A percentile compares a stretch with the other conserved stretches of the same genome.
Evolutionary conservation across 306 rosid genomes (phyloP).

Genomic region (Hylodesmum podocarpum): DNA sequence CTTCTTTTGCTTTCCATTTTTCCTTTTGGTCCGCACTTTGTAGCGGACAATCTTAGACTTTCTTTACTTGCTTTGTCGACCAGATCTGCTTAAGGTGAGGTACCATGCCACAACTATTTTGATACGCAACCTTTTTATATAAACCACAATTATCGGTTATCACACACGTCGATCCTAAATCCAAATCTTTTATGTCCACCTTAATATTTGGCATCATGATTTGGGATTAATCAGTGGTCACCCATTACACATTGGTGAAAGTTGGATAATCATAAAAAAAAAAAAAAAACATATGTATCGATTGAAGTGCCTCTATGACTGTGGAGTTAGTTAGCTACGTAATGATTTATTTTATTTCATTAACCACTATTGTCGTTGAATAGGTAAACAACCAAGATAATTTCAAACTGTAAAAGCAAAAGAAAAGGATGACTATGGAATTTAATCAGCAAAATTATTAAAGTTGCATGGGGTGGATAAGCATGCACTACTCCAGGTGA

Average conservation of each 20-base stretch:
- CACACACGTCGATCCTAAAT: background rate
- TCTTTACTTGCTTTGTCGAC: background rate
- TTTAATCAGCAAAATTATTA: background rate
- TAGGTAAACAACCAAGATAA: background rate
- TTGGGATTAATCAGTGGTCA: background rate
- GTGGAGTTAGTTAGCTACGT: background rate
- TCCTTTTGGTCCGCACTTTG: background rate
- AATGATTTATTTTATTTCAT: background rate
- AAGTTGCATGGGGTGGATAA: conserved; percentile 15
- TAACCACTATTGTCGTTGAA: background rate
- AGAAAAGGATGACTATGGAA: conserved; percentile 11
- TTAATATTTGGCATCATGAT: background rate
- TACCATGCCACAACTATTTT: background rate
- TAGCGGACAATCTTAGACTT: background rate
- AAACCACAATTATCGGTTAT: background rate
- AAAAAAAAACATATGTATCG: no score
- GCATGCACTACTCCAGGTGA: background rate
- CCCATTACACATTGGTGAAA: background rate
- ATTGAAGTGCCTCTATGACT: background rate
- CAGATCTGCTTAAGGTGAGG: conserved; percentile 14
- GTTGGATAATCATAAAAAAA: conserved; percentile 2
- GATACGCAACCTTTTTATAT: background rate
- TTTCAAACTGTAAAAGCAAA: conserved; percentile 6
- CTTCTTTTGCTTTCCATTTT: background rate
- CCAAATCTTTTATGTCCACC: background rate